A percentile compares a stretch with the other conserved stretches of the same genome.
Conservation (phyloP, 225 moss, liverwort and hornwort species). For the Pseudisothecium myosuroides region DNA sequence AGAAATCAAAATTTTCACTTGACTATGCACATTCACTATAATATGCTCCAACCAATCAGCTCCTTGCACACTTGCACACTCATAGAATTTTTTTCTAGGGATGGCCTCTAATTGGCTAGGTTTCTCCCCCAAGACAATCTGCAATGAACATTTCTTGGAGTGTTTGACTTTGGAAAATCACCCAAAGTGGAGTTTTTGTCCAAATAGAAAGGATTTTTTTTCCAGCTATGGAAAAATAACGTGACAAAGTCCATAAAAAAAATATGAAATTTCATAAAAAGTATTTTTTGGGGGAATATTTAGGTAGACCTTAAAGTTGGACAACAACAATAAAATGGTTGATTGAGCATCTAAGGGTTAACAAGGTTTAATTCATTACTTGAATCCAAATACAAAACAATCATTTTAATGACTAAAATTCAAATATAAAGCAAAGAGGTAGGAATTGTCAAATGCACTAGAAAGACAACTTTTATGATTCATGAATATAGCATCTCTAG, state of each 20-base stretch:
- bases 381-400: too few relatives aligned
- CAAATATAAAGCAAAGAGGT: background rate
- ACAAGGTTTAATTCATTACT: background rate
- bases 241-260: background rate
- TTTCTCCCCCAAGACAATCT: too few relatives aligned
- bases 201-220: background rate
- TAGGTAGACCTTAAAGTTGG: accelerated
- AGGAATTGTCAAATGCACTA: background rate
- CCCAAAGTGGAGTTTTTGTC: background rate
- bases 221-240: background rate
- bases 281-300: accelerated
- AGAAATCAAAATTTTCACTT: background rate
- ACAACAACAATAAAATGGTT: background rate
- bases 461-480: background rate
- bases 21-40: background rate
- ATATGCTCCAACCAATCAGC: background rate
- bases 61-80: accelerated
- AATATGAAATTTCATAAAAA: background rate
- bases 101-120: accelerated
- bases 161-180: background rate
- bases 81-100: background rate
- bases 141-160: accelerated
- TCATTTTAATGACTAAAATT: background rate
- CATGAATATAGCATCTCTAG: too few relatives aligned
- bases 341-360: background rate